A percentile compares a stretch with the other conserved stretches of the same genome.
phyloP scores from a whole-genome alignment of 306 rosid species.

The Oemleria cerasiformis region DNA sequence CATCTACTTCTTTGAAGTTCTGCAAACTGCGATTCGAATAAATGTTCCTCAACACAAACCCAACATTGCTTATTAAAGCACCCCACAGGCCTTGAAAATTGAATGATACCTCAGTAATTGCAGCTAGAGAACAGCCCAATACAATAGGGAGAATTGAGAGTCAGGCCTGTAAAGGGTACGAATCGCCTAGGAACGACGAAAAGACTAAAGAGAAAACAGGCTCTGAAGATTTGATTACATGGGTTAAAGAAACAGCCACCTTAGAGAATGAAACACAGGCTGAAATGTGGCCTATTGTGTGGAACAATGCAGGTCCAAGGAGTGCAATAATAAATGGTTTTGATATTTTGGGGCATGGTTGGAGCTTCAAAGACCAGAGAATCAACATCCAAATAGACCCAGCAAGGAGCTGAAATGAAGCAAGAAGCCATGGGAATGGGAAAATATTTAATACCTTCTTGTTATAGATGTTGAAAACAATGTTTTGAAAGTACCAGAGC shows the following conservation, averaged over 20 bases:
- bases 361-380: slow-evolving; percentile 80
- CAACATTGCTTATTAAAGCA: slow-evolving; percentile 86
- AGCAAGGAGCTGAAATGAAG: slow-evolving; percentile 86
- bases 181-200: slow-evolving; percentile 70
- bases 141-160: slow-evolving; percentile 87
- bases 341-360: slow-evolving; percentile 77
- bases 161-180: slow-evolving; percentile 80
- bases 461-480: slow-evolving; percentile 88
- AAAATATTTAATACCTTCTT: slow-evolving; percentile 76
- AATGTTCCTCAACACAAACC: slow-evolving; percentile 83
- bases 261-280: slow-evolving; percentile 94
- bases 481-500: slow-evolving; percentile 84
- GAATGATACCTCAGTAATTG: slow-evolving; percentile 86
- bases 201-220: slow-evolving; percentile 84
- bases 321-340: slow-evolving; percentile 72
- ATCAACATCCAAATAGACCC: slow-evolving; percentile 83
- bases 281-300: slow-evolving; percentile 92
- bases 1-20: slow-evolving; percentile 80
- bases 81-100: slow-evolving; percentile 83
- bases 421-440: slow-evolving; percentile 94
- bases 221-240: slow-evolving; percentile 89
- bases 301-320: slow-evolving; percentile 95
- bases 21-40: slow-evolving; percentile 78
- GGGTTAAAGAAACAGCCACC: slow-evolving; percentile 95
- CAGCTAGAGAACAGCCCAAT: slow-evolving; percentile 82